phyloP scores from a whole-genome alignment of 148 eudicot species.

The Rhododendron mucronatum region DNA sequence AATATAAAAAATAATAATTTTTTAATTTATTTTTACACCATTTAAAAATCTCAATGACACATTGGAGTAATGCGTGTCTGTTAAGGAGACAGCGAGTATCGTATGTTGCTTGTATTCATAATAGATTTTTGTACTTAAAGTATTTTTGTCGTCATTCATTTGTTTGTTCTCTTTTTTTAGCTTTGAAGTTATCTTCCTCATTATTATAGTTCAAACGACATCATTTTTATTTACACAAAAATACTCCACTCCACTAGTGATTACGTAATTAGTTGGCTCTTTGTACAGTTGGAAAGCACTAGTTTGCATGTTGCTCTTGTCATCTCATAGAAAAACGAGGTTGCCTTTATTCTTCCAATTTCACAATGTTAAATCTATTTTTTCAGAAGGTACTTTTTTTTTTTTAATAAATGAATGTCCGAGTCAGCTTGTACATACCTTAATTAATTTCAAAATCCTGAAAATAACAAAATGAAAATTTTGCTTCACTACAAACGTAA shows the following conservation, averaged over 20 bases:
- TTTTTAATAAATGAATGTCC: no score
- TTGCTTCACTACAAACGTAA: neutral
- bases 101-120: neutral
- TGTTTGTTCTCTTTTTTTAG: neutral
- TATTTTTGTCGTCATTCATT: neutral
- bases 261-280: neutral
- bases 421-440: rapidly evolving
- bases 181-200: neutral
- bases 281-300: neutral
- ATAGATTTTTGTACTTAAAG: neutral
- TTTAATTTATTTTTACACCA: no score
- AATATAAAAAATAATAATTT: no score
- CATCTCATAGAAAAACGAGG: neutral
- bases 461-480: neutral
- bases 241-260: no score
- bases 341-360: neutral
- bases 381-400: no score
- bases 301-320: neutral
- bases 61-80: neutral
- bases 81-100: neutral
- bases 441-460: no score
- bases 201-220: neutral
- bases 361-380: neutral
- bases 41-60: no score
- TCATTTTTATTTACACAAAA: no score